Base-by-base conservation (phyloP, 805 yeast species). In the Debaryomyces tyrocola region DNA sequence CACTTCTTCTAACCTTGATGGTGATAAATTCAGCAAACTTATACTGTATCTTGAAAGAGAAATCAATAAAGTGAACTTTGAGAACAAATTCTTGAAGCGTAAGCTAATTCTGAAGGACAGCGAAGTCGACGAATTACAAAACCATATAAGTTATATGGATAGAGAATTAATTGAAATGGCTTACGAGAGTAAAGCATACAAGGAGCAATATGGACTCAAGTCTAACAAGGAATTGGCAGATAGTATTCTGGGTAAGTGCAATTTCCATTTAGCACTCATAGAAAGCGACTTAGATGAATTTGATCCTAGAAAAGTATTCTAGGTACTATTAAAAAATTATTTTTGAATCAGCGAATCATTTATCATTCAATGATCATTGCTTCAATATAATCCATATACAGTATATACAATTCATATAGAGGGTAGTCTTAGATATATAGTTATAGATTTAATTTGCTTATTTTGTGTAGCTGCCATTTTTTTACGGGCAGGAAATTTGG, bases 41-140 rank as follows among this genome's bases (percentile, higher is more conserved):
- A 54, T 69, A 15, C 51, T 53, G 14, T 71, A 54, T 41, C 54
- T 72, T 17, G 74, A 70, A 33, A 59, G 54, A 10, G 68, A 72
- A 47, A 47, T 64, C 12, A 52, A 45, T 20, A 56, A 60, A 45
- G 52, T 63, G 33, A 57, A 59, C 39, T 71, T 71, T 51, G 74
- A 71, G 48, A 70, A 68, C 45, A 58, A 56, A 46, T 70, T 55
- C 48, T 54, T 71, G 43, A 63, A 58, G 41, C 55, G 54, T 15
- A 52, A 59, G 35, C 28, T 63, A 7, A 37, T 41, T 1, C 56
- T 49, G 21, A 57, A 55, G 35, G 39, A 52, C 6, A 47, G 53
- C 12, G 61, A 59, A 47, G 54, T 56, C 14, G 33, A 45, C 2
- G 72, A 67, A 43, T 41, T 64, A 18, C 50, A 50, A 20, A 49